Percentiles rank a stretch among this genome's conserved stretches.
phyloP scores from a whole-genome alignment of 1,284 basidiomycete species.

The Trametes versicolor region DNA sequence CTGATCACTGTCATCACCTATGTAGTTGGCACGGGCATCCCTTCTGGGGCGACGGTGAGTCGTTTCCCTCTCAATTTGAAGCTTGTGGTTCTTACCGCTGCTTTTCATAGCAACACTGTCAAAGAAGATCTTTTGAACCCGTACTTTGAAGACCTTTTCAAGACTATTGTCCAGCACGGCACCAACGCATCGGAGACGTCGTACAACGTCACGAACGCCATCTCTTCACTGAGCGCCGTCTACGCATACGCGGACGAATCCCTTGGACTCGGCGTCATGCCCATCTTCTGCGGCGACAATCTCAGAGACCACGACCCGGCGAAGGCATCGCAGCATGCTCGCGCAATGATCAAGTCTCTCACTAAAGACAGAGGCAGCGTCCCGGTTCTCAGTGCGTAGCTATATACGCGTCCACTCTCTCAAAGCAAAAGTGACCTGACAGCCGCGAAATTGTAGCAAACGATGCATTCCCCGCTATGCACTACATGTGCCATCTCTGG shows the following conservation, averaged over 20 bases:
- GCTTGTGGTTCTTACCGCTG: too few relatives aligned
- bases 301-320: neutral
- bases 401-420: neutral
- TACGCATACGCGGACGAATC: neutral
- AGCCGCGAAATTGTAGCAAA: neutral
- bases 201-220: neutral
- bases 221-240: neutral
- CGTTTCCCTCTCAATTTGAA: neutral
- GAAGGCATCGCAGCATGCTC: neutral
- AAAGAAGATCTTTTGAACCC: neutral
- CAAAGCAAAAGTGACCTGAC: neutral
- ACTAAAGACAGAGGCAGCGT: neutral
- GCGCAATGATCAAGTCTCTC: neutral
- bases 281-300: slow-evolving; percentile 12
- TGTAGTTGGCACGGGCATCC: neutral
- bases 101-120: neutral
- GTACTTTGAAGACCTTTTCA: neutral
- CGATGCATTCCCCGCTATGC: slow-evolving; percentile 1
- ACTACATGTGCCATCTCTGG: slow-evolving; percentile 17
- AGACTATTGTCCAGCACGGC: neutral
- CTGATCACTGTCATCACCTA: too few relatives aligned
- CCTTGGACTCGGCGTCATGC: slow-evolving; percentile 13
- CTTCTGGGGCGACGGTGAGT: neutral
- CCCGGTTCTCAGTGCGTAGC: slow-evolving; percentile 1
- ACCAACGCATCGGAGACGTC: neutral